Conservation (phyloP, 352 stramenopile species). For the Phytophthora meadii region DNA sequence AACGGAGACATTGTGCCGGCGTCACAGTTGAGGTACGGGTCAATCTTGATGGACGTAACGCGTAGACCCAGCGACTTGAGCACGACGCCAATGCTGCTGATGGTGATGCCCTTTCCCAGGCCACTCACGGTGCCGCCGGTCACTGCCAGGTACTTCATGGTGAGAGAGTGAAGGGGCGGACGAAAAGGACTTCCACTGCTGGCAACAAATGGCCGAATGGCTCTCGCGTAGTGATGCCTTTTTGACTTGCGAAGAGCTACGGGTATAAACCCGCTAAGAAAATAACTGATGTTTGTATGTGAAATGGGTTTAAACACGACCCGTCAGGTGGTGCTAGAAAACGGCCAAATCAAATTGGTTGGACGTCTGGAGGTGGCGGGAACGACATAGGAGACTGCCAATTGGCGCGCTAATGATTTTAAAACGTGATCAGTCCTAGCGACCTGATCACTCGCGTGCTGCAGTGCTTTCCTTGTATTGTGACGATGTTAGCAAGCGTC, state of each 20-base stretch:
- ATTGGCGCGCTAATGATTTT: slow-evolving; percentile 28
- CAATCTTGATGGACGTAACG: slow-evolving; percentile 99
- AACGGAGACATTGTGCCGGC: slow-evolving; percentile 98
- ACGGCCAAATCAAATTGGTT: slow-evolving; percentile 28
- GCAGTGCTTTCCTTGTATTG: not conserved
- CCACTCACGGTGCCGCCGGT: slow-evolving; percentile 98
- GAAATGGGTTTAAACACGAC: slow-evolving; percentile 20
- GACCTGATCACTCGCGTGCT: no score
- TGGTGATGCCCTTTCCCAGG: slow-evolving; percentile 99
- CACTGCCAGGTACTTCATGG: slow-evolving; percentile 98
- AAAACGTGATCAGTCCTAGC: not conserved
- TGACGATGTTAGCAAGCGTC: not conserved
- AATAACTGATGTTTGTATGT: slow-evolving; percentile 15
- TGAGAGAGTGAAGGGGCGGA: slow-evolving; percentile 1
- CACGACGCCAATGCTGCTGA: slow-evolving; percentile 97
- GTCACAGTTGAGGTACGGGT: slow-evolving; percentile 99
- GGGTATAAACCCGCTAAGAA: slow-evolving; percentile 9
- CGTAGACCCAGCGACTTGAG: slow-evolving; percentile 95
- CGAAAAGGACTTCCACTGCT: slow-evolving; percentile 20
- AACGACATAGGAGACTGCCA: slow-evolving; percentile 4
- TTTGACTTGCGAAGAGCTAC: slow-evolving; percentile 36
- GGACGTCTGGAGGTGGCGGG: slow-evolving; percentile 30
- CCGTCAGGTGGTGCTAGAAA: slow-evolving; percentile 6
- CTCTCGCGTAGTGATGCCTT: not conserved
- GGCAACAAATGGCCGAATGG: slow-evolving; percentile 35